A percentile compares a stretch with the other conserved stretches of the same genome.
Conservation (phyloP, 305 asterid genomes). For the Fraxinus velutina region DNA sequence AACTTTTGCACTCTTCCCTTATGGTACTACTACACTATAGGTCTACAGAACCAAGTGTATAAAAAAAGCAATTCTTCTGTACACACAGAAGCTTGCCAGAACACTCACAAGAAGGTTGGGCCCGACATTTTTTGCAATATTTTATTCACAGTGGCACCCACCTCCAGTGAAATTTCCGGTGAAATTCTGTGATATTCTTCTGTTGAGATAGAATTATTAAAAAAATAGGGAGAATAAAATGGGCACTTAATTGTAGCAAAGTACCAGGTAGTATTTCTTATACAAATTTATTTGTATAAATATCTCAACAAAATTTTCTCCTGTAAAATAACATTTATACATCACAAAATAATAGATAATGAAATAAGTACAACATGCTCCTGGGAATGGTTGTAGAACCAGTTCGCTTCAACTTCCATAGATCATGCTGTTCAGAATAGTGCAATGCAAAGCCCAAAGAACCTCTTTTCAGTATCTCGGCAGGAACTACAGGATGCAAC, state of each 20-base stretch:
- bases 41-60: neutral
- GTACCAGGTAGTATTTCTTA: neutral
- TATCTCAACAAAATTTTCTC: conserved; percentile 41
- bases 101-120: too few relatives aligned
- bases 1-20: neutral
- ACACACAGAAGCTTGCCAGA: too few relatives aligned
- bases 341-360: conserved; percentile 30
- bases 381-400: conserved; percentile 27
- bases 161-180: too few relatives aligned
- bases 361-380: conserved; percentile 50
- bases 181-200: too few relatives aligned
- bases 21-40: neutral
- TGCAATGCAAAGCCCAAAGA: conserved; percentile 22
- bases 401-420: neutral
- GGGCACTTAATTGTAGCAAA: neutral
- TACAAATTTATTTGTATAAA: conserved; percentile 22
- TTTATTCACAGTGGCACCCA: too few relatives aligned
- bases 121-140: too few relatives aligned
- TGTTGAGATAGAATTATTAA: too few relatives aligned
- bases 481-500: conserved; percentile 31
- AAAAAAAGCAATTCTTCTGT: too few relatives aligned
- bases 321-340: conserved; percentile 48
- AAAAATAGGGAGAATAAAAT: neutral
- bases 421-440: conserved; percentile 18
- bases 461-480: conserved; percentile 28